Evolutionary conservation across 768 basidiomycete species (phyloP).

Genomic region (Hypholoma sublateritium): DNA sequence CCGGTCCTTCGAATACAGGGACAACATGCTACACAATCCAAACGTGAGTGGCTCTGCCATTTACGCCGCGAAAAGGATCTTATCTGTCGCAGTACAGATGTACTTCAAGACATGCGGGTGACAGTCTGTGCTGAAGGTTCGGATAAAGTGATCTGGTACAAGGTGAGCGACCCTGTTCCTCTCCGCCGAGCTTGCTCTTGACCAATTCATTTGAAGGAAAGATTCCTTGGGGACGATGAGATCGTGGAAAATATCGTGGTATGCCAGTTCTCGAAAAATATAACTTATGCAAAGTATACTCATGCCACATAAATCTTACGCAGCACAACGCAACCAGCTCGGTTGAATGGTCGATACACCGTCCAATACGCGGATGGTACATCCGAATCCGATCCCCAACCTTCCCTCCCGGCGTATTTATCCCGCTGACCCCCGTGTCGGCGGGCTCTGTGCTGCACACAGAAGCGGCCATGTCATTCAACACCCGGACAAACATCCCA

Average conservation of each 20-base stretch:
- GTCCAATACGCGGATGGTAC: slow-evolving; percentile 84
- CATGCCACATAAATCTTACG: not conserved
- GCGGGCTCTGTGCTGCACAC: slow-evolving; percentile 44
- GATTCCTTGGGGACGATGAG: slow-evolving; percentile 70
- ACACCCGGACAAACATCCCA: slow-evolving; percentile 47
- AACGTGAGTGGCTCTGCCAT: slow-evolving; percentile 22
- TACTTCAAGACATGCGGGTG: slow-evolving; percentile 65
- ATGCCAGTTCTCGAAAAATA: slow-evolving; percentile 23
- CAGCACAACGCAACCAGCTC: slow-evolving; percentile 67
- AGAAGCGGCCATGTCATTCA: slow-evolving; percentile 53
- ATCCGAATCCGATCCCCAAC: slow-evolving; percentile 70
- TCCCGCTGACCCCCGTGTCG: slow-evolving; percentile 52
- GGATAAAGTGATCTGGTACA: slow-evolving; percentile 68
- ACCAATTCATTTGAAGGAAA: slow-evolving; percentile 53
- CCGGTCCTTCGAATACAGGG: slow-evolving; percentile 17
- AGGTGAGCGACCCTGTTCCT: slow-evolving; percentile 38
- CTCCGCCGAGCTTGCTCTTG: not conserved
- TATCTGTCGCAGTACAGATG: slow-evolving; percentile 57
- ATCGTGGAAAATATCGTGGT: slow-evolving; percentile 77
- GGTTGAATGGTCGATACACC: slow-evolving; percentile 75
- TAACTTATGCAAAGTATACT: not conserved
- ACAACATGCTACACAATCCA: slow-evolving; percentile 28
- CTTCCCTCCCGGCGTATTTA: slow-evolving; percentile 64
- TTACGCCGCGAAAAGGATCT: not conserved
- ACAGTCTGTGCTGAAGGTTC: slow-evolving; percentile 61